Base-by-base conservation (phyloP, 2,329 filamentous ascomycete genomes). In the Trichoderma brevicompactum region DNA sequence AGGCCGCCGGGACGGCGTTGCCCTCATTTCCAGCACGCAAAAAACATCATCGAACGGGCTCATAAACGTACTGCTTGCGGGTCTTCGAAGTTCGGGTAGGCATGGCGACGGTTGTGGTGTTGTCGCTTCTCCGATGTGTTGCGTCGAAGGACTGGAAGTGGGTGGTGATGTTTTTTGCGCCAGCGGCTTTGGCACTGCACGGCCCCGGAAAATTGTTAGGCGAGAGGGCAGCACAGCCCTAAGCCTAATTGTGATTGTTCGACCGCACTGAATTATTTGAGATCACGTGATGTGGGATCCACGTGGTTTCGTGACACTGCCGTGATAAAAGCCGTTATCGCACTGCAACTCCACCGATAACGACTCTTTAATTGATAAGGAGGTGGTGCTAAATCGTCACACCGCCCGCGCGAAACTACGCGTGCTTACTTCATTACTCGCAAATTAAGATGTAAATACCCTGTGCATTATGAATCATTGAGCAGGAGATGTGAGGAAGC, bases 11-110 rank as follows among this genome's bases (percentile, higher is more conserved):
- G 48, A 65, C 38, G 43, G 61, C 59, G 17, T 62, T 23, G 28
- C 40, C 41, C 60, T 65, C 59, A 44, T 66, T 60, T 63, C 61
- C 46, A 53, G 53, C 61, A 59, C 32, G 55, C 62, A 61, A 59
- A 50, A 54, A 66, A 56, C 50, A 28, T 68, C 38, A 59, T 68
- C 66, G 61, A 65, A 43, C 69, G 69, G 62, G 68, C 64, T 66
- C 68, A 62, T 71, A 66, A 74, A 88, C 87, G 75, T 88, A 89
- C 87, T 89, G 89, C 87, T 91, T 92, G 83, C 89, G 85, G 81
- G 89, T 92, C 83, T 91, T 90, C 78, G 85, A 86, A 74, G 88
- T 84, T 81, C 88, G 84, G 81, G 89, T 91, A 88, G 89, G 89
- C 89, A 89, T 89, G 79, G 80, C 84, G 83, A 79, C 79, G 79